These are phyloP conservation scores for Trifolium repens DNA, from an alignment of 306 rosid genomes.

Conservation along the genomic window DNA sequence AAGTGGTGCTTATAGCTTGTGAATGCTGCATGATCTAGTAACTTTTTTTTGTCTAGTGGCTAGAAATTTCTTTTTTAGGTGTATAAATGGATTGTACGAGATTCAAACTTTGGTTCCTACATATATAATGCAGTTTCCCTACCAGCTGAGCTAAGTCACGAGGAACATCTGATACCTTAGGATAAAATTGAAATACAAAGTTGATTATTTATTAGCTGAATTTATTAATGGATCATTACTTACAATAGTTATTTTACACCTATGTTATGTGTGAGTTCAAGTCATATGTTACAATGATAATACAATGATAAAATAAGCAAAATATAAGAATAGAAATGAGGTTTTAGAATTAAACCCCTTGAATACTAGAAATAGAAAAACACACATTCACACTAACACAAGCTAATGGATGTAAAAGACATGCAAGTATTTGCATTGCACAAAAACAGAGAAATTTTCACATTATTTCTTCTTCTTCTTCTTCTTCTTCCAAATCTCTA, in stretches of 20 bases:
- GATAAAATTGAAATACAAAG: neutral
- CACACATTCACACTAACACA: constrained; percentile 10
- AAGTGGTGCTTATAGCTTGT: neutral
- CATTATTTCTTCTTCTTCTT: constrained; percentile 38
- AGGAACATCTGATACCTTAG: too few relatives aligned
- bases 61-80: too few relatives aligned
- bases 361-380: constrained; percentile 6
- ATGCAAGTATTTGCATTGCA: constrained; percentile 34
- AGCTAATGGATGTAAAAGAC: constrained; percentile 8
- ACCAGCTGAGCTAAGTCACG: too few relatives aligned
- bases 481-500: constrained; percentile 41
- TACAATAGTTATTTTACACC: neutral
- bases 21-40: constrained; percentile 2
- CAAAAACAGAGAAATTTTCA: constrained; percentile 37
- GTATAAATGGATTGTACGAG: too few relatives aligned
- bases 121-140: too few relatives aligned
- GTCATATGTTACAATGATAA: constrained; percentile 2
- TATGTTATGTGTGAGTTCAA: constrained; percentile 7
- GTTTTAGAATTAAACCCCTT: constrained; percentile 17
- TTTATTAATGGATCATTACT: neutral
- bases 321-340: neutral
- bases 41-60: too few relatives aligned
- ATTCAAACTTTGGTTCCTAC: too few relatives aligned
- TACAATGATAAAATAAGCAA: neutral
- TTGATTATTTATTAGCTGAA: neutral